Base-by-base conservation (phyloP, 208 protist genomes). In the Leishmania lainsoni region DNA sequence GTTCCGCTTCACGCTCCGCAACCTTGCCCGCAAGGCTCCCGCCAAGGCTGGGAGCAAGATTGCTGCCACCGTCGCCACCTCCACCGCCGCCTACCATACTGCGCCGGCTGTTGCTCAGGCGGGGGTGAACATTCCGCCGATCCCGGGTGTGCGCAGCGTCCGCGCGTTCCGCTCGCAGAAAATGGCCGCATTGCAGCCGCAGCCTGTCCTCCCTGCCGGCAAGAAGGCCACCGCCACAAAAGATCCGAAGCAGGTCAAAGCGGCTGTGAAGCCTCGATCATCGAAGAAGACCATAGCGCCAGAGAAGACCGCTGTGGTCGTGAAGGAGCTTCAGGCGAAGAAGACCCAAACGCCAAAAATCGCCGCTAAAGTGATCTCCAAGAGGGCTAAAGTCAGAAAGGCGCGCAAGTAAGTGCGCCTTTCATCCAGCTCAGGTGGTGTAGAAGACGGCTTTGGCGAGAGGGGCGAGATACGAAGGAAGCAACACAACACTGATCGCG, bases 81-180 rank as follows among this genome's bases (percentile, higher is more conserved):
- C 75, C 39, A 66, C 63, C 14, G 56, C 77, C 42, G 71, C 75
- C 49, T 32, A 56, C 51, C 79, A 79, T 29, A 61, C 76, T 5
- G 70, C 75, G 51, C 56, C 59, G 74, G 66, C 77, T 35, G 56
- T 76, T 35, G 48, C 63, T 54, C 68, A 68, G 35, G 29, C 77
- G 12, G 69, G 63, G 49, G 75, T 78, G 29, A 78, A 10, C 75
- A 86, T 86, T 68, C 76, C 80, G 20, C 79, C 85, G 14, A 86
- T 89, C 58, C 86, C 86, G 1, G 82, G 82, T 6, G 81, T 89
- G 56, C 85, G 81, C 61, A 82, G 81, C 68, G 75, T 73, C 20
- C 83, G 83, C 48, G 72, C 75, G 22, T 51, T 81, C 52, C 81
- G 78, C 65, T 75, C 52, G 17, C 83, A 89, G 80, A 72, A 85